Percentiles rank a stretch among this genome's conserved stretches.
phyloP scores from a whole-genome alignment of 495 filamentous ascomycete species.

The Penicillium lagena region DNA sequence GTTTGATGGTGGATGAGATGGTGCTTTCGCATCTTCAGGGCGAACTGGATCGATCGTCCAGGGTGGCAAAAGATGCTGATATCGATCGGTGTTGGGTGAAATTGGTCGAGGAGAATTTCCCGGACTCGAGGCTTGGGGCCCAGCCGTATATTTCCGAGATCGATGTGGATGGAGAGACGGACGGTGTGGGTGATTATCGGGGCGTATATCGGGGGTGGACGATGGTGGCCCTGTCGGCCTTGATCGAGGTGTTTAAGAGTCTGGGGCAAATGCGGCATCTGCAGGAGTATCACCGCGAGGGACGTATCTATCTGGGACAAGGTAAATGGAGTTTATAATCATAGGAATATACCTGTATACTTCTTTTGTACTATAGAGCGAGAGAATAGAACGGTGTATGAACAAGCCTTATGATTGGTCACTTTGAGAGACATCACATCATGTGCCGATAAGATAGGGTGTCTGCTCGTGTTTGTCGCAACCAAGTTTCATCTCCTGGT shows the following conservation, averaged over 20 bases:
- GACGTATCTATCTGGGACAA: constrained; percentile 18
- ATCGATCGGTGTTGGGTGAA: constrained; percentile 17
- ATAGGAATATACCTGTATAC: background rate
- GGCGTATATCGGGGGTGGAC: constrained; percentile 22
- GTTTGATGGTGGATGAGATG: constrained; percentile 21
- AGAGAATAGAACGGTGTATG: background rate
- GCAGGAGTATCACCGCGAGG: constrained; percentile 19
- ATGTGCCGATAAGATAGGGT: constrained; percentile 18
- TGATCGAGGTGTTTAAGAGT: constrained; percentile 26
- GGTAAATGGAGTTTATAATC: constrained; percentile 13
- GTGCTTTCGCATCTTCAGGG: constrained; percentile 9
- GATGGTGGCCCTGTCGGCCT: constrained; percentile 17
- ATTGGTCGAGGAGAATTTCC: constrained; percentile 29
- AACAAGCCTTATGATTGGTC: constrained; percentile 18
- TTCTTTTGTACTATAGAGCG: background rate
- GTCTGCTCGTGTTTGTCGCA: constrained; percentile 3
- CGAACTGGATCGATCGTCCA: constrained; percentile 3
- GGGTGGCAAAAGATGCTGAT: constrained; percentile 3
- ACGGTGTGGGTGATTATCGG: background rate
- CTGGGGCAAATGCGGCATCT: constrained; percentile 17
- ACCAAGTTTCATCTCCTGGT: background rate
- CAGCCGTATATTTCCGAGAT: constrained; percentile 1
- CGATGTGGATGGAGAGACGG: background rate
- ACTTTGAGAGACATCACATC: constrained; percentile 30
- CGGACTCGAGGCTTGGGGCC: constrained; percentile 13